Conservation (phyloP, 768 basidiomycete species). For the Lactarius pseudohatsudake region DNA sequence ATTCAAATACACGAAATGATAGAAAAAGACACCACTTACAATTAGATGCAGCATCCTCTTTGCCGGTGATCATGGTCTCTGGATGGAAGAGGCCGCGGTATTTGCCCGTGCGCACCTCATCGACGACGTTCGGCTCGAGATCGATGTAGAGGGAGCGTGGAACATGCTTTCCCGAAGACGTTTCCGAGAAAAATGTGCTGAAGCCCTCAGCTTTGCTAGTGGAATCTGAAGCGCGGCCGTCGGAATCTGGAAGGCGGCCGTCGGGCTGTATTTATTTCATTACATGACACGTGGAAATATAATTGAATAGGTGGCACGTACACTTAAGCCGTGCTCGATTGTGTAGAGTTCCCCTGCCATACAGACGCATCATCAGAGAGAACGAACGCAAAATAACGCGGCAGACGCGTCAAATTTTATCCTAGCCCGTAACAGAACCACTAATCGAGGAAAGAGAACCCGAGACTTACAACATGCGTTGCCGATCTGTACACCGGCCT, state of each 20-base stretch:
- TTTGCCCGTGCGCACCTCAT: constrained; percentile 92
- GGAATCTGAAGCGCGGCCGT: constrained; percentile 84
- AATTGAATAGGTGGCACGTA: constrained; percentile 44
- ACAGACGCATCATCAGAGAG: constrained; percentile 6
- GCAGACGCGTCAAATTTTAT: constrained; percentile 26
- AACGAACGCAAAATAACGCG: background rate
- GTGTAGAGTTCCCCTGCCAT: constrained; percentile 94
- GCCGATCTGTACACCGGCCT: constrained; percentile 97
- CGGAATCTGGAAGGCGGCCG: constrained; percentile 88
- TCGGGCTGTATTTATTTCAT: constrained; percentile 68
- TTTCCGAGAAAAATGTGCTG: constrained; percentile 99
- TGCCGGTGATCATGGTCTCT: constrained; percentile 96
- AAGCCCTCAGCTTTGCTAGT: constrained; percentile 87
- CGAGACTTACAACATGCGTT: constrained; percentile 93
- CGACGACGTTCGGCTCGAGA: constrained; percentile 96
- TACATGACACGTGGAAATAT: constrained; percentile 11
- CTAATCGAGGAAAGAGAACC: constrained; percentile 19
- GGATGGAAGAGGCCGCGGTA: constrained; percentile 99
- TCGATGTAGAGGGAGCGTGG: constrained; percentile 97
- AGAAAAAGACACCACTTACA: constrained; percentile 53
- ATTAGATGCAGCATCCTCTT: constrained; percentile 99
- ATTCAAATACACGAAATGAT: background rate
- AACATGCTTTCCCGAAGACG: constrained; percentile 92
- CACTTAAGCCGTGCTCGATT: constrained; percentile 96
- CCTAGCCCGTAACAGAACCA: constrained; percentile 18